phyloP scores from a whole-genome alignment of 768 basidiomycete genomes.

The Suillus paluster region DNA sequence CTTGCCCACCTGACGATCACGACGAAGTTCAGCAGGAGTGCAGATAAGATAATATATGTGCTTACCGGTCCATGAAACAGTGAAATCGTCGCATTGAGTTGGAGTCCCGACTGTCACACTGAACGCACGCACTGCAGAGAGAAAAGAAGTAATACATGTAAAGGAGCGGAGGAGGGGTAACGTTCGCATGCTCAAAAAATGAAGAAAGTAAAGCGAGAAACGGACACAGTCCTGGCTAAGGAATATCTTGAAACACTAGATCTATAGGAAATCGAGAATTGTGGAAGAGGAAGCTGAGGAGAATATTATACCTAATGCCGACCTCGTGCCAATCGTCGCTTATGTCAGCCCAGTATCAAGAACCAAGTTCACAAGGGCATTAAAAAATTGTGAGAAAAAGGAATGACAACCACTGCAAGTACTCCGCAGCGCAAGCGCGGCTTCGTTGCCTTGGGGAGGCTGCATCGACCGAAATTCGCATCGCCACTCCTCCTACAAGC shows the following conservation, averaged over 20 bases:
- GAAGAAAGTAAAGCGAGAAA: conserved; percentile 16
- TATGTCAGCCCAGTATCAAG: conserved; percentile 7
- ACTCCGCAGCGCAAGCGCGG: neutral
- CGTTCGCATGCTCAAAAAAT: conserved; percentile 31
- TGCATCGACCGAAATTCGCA: neutral
- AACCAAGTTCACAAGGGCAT: too few species aligned
- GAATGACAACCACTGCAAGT: neutral
- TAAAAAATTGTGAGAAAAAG: too few species aligned
- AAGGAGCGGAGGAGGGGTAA: conserved; percentile 28
- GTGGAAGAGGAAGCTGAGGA: neutral
- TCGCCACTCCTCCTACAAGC: neutral
- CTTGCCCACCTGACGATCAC: conserved; percentile 51
- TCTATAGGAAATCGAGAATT: neutral
- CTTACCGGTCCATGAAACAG: conserved; percentile 66
- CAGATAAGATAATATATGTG: conserved; percentile 2
- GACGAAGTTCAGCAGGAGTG: conserved; percentile 12
- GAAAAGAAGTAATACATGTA: conserved; percentile 23
- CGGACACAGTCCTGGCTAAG: conserved; percentile 13
- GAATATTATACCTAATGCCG: conserved; percentile 2
- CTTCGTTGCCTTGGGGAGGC: neutral
- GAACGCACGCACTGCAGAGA: conserved; percentile 33
- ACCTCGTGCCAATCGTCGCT: conserved; percentile 2
- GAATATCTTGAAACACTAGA: conserved; percentile 10
- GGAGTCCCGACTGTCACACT: conserved; percentile 57
- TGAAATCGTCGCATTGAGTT: conserved; percentile 65